Percentiles rank a stretch among this genome's conserved stretches.
Conservation (phyloP, 2,329 filamentous ascomycete genomes). For the Neofusicoccum umdonicola region DNA sequence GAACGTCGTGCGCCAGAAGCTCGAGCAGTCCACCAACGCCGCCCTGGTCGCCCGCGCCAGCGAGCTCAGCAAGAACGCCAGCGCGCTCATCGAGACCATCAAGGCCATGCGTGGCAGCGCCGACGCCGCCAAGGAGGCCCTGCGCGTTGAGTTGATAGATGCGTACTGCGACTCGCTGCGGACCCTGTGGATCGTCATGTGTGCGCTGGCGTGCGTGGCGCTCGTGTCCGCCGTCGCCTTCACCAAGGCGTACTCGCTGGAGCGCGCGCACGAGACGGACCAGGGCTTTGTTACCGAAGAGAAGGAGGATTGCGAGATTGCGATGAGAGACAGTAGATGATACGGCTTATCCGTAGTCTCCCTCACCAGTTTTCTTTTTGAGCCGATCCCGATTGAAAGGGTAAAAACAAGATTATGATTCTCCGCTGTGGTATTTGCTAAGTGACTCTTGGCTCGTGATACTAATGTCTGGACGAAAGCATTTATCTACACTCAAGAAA, state of each 20-base stretch:
- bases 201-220: conserved; percentile 26
- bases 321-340: no score
- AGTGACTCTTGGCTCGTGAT: no score
- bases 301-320: neutral
- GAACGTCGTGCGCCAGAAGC: conserved; percentile 26
- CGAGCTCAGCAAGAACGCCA: conserved; percentile 26
- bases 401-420: no score
- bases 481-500: neutral
- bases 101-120: conserved; percentile 20
- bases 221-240: conserved; percentile 23
- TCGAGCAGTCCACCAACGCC: conserved; percentile 18
- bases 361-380: no score
- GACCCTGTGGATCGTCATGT: conserved; percentile 31
- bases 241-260: conserved; percentile 5
- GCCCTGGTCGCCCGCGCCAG: conserved; percentile 23
- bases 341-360: no score
- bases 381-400: no score
- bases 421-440: no score
- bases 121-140: conserved; percentile 20
- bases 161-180: conserved; percentile 28
- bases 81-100: conserved; percentile 27
- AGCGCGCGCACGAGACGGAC: conserved; percentile 15
- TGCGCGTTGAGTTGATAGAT: conserved; percentile 24
- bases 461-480: neutral
- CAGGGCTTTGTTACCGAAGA: conserved; percentile 9